phyloP scores from a whole-genome alignment of 1,284 basidiomycete species.

The Naganishia albida region DNA sequence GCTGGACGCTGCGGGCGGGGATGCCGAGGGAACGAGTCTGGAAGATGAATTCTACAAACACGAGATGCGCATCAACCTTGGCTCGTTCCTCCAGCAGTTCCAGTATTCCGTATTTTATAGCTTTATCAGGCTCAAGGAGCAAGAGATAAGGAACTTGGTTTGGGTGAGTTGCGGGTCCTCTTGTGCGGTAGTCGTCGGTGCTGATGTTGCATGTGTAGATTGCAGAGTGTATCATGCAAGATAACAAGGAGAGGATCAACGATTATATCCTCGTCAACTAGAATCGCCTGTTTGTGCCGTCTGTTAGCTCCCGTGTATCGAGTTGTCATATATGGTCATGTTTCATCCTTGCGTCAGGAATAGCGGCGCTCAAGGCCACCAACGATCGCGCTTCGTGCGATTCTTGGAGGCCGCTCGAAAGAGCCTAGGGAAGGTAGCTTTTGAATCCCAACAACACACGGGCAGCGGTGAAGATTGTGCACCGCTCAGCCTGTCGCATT shows the following conservation, averaged over 20 bases:
- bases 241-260: conserved; percentile 87
- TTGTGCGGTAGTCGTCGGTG: neutral
- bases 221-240: conserved; percentile 93
- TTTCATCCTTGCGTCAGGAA: too few species aligned
- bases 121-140: conserved; percentile 97
- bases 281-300: neutral
- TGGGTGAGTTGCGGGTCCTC: conserved; percentile 58
- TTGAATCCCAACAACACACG: too few species aligned
- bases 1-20: conserved; percentile 57
- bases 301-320: neutral
- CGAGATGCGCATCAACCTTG: conserved; percentile 92
- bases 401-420: too few species aligned
- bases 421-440: too few species aligned
- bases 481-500: too few species aligned
- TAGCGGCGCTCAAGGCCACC: too few species aligned
- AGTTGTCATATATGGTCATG: conserved; percentile 14
- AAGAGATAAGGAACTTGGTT: conserved; percentile 94
- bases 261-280: conserved; percentile 76
- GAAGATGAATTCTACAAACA: conserved; percentile 95
- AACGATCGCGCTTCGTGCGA: too few species aligned
- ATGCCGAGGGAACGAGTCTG: conserved; percentile 59
- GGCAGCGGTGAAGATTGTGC: too few species aligned
- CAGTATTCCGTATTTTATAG: conserved; percentile 90
- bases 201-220: conserved; percentile 59
- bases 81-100: conserved; percentile 92